phyloP scores from a whole-genome alignment of 495 filamentous ascomycete genomes.

The Aspergillus diversus region DNA sequence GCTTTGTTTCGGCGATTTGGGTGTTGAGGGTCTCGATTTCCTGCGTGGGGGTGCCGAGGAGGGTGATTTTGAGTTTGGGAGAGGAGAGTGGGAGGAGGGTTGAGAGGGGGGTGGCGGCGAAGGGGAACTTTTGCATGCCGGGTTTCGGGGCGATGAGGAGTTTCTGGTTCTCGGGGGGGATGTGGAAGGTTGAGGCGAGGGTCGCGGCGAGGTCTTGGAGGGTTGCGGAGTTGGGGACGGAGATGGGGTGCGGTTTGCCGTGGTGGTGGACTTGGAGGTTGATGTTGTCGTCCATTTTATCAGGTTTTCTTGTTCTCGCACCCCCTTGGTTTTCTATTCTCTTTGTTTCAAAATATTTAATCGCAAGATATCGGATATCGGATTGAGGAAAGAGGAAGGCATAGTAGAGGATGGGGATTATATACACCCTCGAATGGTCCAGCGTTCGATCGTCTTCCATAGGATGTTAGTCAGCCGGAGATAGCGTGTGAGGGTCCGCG shows the following conservation, averaged over 20 bases:
- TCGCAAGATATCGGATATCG: no score
- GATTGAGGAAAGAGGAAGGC: no score
- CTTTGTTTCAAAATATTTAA: not conserved
- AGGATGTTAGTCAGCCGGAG: slow-evolving; percentile 17
- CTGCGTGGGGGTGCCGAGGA: slow-evolving; percentile 41
- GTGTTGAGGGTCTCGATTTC: slow-evolving; percentile 46
- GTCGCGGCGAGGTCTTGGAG: slow-evolving; percentile 65
- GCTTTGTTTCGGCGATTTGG: slow-evolving; percentile 41
- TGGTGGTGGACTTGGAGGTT: slow-evolving; percentile 61
- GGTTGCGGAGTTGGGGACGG: slow-evolving; percentile 68
- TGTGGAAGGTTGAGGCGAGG: slow-evolving; percentile 58
- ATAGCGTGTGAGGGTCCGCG: not conserved
- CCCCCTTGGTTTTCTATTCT: not conserved
- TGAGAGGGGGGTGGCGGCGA: slow-evolving; percentile 44
- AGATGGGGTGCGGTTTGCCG: slow-evolving; percentile 73
- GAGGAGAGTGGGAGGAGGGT: slow-evolving; percentile 50
- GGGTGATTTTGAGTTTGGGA: slow-evolving; percentile 48
- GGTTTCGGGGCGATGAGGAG: slow-evolving; percentile 71
- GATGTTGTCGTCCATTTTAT: slow-evolving; percentile 16
- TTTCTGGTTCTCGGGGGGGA: slow-evolving; percentile 73
- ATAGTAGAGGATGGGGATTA: not conserved
- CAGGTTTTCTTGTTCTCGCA: slow-evolving; percentile 6
- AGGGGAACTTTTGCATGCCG: slow-evolving; percentile 68
- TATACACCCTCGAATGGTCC: not conserved
- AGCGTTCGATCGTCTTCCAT: slow-evolving; percentile 19